Evolutionary conservation across 2,329 filamentous ascomycete species (phyloP).

Genomic region (Verticillium zaregamsianum): DNA sequence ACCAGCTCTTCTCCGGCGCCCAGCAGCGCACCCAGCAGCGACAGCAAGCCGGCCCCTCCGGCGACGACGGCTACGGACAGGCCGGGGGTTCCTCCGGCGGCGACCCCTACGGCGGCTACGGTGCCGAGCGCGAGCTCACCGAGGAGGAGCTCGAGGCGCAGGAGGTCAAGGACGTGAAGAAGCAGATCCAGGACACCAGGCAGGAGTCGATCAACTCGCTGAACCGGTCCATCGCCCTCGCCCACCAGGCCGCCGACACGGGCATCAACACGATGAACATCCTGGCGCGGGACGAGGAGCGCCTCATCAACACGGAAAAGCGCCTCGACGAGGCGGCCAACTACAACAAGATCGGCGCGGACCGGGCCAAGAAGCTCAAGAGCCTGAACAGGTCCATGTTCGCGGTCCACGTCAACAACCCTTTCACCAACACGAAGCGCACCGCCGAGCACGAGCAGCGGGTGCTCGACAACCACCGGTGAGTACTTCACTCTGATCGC

Average conservation of each 20-base stretch:
- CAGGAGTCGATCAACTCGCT: slow-evolving; percentile 53
- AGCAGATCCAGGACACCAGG: slow-evolving; percentile 72
- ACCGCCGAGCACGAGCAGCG: slow-evolving; percentile 62
- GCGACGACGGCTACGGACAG: slow-evolving; percentile 5
- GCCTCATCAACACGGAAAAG: slow-evolving; percentile 75
- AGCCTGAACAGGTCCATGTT: slow-evolving; percentile 90
- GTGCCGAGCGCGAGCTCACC: slow-evolving; percentile 73
- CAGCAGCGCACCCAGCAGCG: slow-evolving; percentile 43
- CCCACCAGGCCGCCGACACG: slow-evolving; percentile 65
- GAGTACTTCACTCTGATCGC: background rate
- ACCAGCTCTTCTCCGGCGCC: slow-evolving; percentile 60
- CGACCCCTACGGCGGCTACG: slow-evolving; percentile 46
- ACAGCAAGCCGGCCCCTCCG: slow-evolving; percentile 13
- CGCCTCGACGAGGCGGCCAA: slow-evolving; percentile 78
- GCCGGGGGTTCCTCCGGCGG: slow-evolving; percentile 11
- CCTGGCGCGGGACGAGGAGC: slow-evolving; percentile 74
- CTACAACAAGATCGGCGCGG: slow-evolving; percentile 71
- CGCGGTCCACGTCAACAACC: slow-evolving; percentile 72
- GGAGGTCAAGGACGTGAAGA: slow-evolving; percentile 63
- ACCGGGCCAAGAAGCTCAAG: slow-evolving; percentile 79
- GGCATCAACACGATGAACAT: slow-evolving; percentile 68
- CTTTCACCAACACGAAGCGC: slow-evolving; percentile 68
- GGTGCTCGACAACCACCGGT: slow-evolving; percentile 64
- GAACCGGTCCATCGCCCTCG: slow-evolving; percentile 53
- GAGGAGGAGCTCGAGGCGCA: slow-evolving; percentile 73